Percentiles rank a stretch among this genome's conserved stretches.
Evolutionary conservation across 1,139 yeast genomes (phyloP).

Genomic region (Scheffersomyces insectosa): DNA sequence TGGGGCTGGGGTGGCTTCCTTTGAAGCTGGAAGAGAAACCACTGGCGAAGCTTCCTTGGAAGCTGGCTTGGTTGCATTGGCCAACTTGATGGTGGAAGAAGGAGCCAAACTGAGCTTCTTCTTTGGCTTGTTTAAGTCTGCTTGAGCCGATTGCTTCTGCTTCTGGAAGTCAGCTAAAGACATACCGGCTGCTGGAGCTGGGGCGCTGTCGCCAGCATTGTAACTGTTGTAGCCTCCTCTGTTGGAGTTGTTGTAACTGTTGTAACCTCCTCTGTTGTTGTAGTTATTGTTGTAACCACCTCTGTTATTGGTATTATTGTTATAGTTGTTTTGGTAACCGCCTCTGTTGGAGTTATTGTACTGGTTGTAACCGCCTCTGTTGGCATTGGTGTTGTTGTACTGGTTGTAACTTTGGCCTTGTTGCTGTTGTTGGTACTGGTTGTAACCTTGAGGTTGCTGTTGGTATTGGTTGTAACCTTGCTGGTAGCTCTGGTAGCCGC

Average conservation of each 20-base stretch:
- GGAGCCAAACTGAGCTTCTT: slow-evolving; percentile 65
- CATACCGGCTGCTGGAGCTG: slow-evolving; percentile 54
- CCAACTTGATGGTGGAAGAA: slow-evolving; percentile 68
- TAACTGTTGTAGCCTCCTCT: slow-evolving; percentile 16
- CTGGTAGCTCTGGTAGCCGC: slow-evolving; percentile 18
- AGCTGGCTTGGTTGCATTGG: slow-evolving; percentile 47
- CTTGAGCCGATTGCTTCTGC: slow-evolving; percentile 51
- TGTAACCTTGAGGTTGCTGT: slow-evolving; percentile 8
- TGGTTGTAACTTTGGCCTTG: slow-evolving; percentile 14
- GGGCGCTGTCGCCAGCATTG: slow-evolving; percentile 17
- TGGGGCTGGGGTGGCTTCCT: slow-evolving; percentile 21
- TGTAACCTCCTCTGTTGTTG: slow-evolving; percentile 20
- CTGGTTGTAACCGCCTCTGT: slow-evolving; percentile 15
- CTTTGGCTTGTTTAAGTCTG: slow-evolving; percentile 55
- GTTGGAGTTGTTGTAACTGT: slow-evolving; percentile 18
- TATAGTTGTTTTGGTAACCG: slow-evolving; percentile 23
- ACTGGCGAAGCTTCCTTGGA: slow-evolving; percentile 16
- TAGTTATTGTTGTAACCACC: slow-evolving; percentile 29
- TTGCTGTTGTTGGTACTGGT: slow-evolving; percentile 21
- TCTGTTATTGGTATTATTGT: slow-evolving; percentile 15
- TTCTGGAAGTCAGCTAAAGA: slow-evolving; percentile 86
- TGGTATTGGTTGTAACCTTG: slow-evolving; percentile 22
- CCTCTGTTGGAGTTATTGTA: slow-evolving; percentile 21
- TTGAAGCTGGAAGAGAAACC: slow-evolving; percentile 11
- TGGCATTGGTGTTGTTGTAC: slow-evolving; percentile 6